A percentile compares a stretch with the other conserved stretches of the same genome.
These are phyloP conservation scores for Vicia sativa DNA, from an alignment of 306 rosid species.

Conservation along the genomic window DNA sequence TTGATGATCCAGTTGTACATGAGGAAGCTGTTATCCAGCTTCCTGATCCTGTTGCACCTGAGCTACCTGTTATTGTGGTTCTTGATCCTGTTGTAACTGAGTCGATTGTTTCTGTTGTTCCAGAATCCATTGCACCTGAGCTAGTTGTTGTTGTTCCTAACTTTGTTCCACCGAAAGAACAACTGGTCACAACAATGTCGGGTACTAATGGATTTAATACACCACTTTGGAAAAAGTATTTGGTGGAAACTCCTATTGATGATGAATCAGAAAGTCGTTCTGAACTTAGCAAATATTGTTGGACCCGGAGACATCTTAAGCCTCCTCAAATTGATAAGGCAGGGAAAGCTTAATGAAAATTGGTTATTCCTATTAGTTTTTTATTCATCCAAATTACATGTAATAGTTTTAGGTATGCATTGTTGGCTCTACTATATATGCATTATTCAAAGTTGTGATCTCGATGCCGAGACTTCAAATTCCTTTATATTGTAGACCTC, in stretches of 20 bases:
- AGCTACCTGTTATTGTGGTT: neutral
- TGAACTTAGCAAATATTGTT: too few species aligned
- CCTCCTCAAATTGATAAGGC: too few species aligned
- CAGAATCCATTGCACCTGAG: neutral
- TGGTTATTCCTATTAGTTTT: constrained; percentile 42
- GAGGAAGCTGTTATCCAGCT: too few species aligned
- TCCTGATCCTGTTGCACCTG: constrained; percentile 43
- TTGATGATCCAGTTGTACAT: too few species aligned
- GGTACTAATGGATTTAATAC: too few species aligned
- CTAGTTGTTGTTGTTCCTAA: neutral
- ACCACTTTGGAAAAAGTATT: too few species aligned
- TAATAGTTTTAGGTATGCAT: constrained; percentile 53
- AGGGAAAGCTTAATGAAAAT: constrained; percentile 52
- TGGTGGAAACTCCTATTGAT: too few species aligned
- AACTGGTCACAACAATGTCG: constrained; percentile 36
- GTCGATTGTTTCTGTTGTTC: neutral
- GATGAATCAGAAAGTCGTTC: too few species aligned
- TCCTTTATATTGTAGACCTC: constrained; percentile 14
- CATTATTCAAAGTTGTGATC: constrained; percentile 7
- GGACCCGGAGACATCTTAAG: too few species aligned
- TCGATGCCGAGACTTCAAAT: neutral
- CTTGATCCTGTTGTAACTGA: neutral
- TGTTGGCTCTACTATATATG: constrained; percentile 28
- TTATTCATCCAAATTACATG: constrained; percentile 48
- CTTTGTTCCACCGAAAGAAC: constrained; percentile 43